Evolutionary conservation across 2,329 filamentous ascomycete species (phyloP).

Genomic region (Monilinia laxa): DNA sequence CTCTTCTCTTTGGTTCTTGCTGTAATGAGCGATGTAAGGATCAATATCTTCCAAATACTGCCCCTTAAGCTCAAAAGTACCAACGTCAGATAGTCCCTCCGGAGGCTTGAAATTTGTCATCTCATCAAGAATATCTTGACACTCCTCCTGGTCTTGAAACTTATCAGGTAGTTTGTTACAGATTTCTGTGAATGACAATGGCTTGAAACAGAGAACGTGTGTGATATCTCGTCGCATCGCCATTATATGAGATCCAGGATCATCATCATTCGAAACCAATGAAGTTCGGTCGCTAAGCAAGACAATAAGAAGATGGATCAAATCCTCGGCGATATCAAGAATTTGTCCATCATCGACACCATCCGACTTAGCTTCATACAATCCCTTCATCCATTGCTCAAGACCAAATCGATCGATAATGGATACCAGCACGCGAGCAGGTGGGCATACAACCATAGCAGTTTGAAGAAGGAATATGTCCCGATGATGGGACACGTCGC

Average conservation of each 20-base stretch:
- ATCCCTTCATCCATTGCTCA: conserved; percentile 79
- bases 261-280: conserved; percentile 67
- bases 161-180: conserved; percentile 83
- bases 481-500: conserved; percentile 90
- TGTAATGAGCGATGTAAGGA: conserved; percentile 94
- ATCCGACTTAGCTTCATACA: conserved; percentile 69
- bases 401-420: conserved; percentile 91
- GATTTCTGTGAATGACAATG: conserved; percentile 90
- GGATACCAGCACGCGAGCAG: conserved; percentile 79
- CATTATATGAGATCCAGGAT: conserved; percentile 62
- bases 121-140: conserved; percentile 78
- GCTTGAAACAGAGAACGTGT: conserved; percentile 94
- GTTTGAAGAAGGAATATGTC: conserved; percentile 94
- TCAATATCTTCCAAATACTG: conserved; percentile 86
- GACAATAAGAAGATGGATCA: conserved; percentile 90
- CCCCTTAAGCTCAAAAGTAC: conserved; percentile 88
- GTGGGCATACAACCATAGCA: conserved; percentile 81
- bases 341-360: conserved; percentile 85
- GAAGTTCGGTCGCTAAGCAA: conserved; percentile 85
- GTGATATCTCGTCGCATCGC: conserved; percentile 86
- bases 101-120: conserved; percentile 89
- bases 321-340: conserved; percentile 91
- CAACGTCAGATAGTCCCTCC: conserved; percentile 87
- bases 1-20: conserved; percentile 94
- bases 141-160: conserved; percentile 84